Base-by-base conservation (phyloP, 208 protist species). In the Acanthamoeba triangularis region DNA sequence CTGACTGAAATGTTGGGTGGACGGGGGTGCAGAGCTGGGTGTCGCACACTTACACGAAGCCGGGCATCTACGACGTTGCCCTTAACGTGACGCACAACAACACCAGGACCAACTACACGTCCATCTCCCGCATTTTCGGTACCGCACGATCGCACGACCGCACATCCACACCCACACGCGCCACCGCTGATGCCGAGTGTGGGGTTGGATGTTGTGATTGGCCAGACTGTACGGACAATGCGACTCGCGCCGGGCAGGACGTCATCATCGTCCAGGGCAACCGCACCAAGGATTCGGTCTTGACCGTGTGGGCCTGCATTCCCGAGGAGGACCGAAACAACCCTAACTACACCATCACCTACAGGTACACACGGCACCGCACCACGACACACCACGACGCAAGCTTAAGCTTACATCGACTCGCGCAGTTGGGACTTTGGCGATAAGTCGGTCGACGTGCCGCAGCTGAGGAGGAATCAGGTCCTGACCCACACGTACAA, bases 41-140 rank as follows among this genome's bases (percentile, higher is more conserved):
- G 28, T 30, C 33, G 67, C 67, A 74, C 67, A 37, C 11, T 8
- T 74, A 74, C 30, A 16, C 30, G 67, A 74, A 74, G 67, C 67
- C 67, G 30, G 67, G 67, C 33, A 74, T 74, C 33, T 74, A 74
- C 67, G 33, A 74, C 8, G 30, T 74, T 30, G 10, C 7, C 8
- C 67, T 74, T 30, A 74, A 74, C 33, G 67, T 74, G 67, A 74
- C 67, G 11, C 67, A 74, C 30, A 74, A 74, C 67, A 74, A 74
- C 28, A 74, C 67, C 28, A 37, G 2, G 30, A 30, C 4, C 67
- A 30, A 41, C 67, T 74, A 74, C 67, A 41, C 7, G 28, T 74
- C 67, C n/a, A 10, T 74, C 67, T 23, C 67, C 20, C 67, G 67
- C 33, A 74, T 74, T 74, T 74, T 44, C 11, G 67, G 67, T 74